Evolutionary conservation across 768 basidiomycete genomes (phyloP), one percentile per base, ranked within the genome.

Genomic region (Lentinula detonsa): DNA sequence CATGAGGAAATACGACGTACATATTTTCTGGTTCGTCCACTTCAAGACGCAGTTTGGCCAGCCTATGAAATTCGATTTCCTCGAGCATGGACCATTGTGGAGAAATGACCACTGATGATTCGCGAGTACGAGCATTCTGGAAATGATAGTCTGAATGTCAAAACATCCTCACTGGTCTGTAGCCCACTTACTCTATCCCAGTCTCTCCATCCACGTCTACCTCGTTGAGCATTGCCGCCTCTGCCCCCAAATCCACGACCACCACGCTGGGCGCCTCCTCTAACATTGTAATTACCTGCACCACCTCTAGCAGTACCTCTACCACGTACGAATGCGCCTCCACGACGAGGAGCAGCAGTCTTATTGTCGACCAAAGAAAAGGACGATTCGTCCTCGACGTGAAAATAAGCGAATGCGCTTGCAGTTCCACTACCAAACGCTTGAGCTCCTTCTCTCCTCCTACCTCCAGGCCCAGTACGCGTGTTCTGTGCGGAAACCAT

Each of bases 361-460:
- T 93, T 95, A 72, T 87, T 93, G 70, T 98, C 95, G 52, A 99
- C 97, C 54, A 99, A 81, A 21, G 93, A 95, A 82, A 99, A 99
- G 53, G 87, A 90, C 5, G 93, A 90, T 75, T 99, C 97, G 69
- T 99, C 97, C 74, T 98, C 97, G 61, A 91, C 95, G 74, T 98
- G 95, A 80, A 95, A 95, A 75, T 96, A 97, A 6, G 93, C 92
- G 70, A 98, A 98, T 13, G 93, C 93, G 67, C 87, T 95, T 10
- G 92, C 88, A 55, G 89, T 86, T 21, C 90, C 91, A 60, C 93
- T 95, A 40, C 94, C 95, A 70, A 93, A 96, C 2, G 92, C 92
- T 69, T 90, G 90, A 54, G 83, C 83, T 49, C 91, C 86, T 54
- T 93, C 91, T 55, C 89, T 81, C 66, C 88, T 83, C 59, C 88